These are phyloP conservation scores for Globisporangium orthogonon DNA, from an alignment of 352 stramenopile species.

Conservation along the genomic window DNA sequence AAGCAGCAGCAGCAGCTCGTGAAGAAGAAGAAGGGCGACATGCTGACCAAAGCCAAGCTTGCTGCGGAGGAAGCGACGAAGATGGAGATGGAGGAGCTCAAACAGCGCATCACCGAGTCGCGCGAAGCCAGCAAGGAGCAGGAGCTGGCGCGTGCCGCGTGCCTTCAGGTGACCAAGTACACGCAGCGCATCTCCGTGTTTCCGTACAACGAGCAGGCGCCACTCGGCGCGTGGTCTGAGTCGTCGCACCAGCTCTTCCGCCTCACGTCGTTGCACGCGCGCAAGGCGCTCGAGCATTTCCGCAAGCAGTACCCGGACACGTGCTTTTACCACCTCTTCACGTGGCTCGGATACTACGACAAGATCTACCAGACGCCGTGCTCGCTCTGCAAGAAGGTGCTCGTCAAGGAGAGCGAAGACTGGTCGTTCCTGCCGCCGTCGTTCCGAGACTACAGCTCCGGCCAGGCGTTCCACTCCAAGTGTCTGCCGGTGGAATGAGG, in stretches of 20 bases:
- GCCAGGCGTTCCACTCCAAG: slow-evolving; percentile 79
- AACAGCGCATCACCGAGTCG: slow-evolving; percentile 67
- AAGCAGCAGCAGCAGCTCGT: slow-evolving; percentile 79
- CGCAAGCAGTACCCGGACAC: slow-evolving; percentile 81
- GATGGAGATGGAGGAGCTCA: slow-evolving; percentile 86
- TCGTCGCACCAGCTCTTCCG: slow-evolving; percentile 77
- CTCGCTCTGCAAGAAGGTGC: slow-evolving; percentile 80
- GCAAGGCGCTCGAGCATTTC: slow-evolving; percentile 78
- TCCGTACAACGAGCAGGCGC: slow-evolving; percentile 72
- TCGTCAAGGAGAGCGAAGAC: slow-evolving; percentile 76
- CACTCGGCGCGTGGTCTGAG: slow-evolving; percentile 76
- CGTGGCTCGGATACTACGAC: slow-evolving; percentile 83
- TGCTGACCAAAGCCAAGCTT: slow-evolving; percentile 84
- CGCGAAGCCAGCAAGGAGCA: slow-evolving; percentile 79
- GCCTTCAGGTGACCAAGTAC: slow-evolving; percentile 81
- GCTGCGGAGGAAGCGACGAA: slow-evolving; percentile 83
- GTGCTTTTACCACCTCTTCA: slow-evolving; percentile 85
- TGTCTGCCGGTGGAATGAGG: slow-evolving; percentile 55
- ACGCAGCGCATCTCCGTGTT: slow-evolving; percentile 78
- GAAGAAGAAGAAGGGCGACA: slow-evolving; percentile 85
- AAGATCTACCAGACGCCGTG: slow-evolving; percentile 87
- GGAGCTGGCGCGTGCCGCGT: slow-evolving; percentile 62
- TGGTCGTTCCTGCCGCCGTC: slow-evolving; percentile 76
- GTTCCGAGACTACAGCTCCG: slow-evolving; percentile 81
- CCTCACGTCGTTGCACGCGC: slow-evolving; percentile 64